Evolutionary conservation across 345 rosid genomes (phyloP).

Genomic region (Dimocarpus longan): DNA sequence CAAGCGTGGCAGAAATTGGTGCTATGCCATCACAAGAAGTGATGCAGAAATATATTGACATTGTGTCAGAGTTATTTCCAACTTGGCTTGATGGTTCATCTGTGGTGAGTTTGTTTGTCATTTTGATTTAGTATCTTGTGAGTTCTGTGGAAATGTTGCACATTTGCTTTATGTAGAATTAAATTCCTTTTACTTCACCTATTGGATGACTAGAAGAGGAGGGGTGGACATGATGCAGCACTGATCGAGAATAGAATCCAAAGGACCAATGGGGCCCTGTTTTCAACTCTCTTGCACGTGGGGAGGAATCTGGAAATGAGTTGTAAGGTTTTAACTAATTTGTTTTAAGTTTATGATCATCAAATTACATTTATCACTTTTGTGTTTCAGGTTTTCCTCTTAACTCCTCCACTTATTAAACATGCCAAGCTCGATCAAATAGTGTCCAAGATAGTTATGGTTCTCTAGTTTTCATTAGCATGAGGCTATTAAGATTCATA

Average conservation of each 20-base stretch:
- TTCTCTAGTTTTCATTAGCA: too few relatives aligned
- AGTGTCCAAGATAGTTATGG: too few relatives aligned
- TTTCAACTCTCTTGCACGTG: slow-evolving; percentile 79
- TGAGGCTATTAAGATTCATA: too few relatives aligned
- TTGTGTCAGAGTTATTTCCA: too few relatives aligned
- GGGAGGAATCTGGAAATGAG: slow-evolving; percentile 83
- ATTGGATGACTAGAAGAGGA: slow-evolving; percentile 45
- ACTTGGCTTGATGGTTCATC: slow-evolving; percentile 65
- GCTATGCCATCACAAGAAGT: too few relatives aligned
- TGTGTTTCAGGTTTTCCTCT: too few relatives aligned
- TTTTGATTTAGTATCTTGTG: slow-evolving; percentile 7
- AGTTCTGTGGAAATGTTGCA: neutral
- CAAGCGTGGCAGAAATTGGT: too few relatives aligned
- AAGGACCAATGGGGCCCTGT: slow-evolving; percentile 87
- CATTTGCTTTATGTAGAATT: slow-evolving; percentile 13
- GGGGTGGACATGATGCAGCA: slow-evolving; percentile 45
- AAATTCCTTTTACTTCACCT: slow-evolving; percentile 14
- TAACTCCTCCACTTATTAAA: too few relatives aligned
- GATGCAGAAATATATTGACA: too few relatives aligned
- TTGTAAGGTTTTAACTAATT: slow-evolving; percentile 67
- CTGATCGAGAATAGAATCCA: slow-evolving; percentile 40
- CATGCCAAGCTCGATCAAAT: too few relatives aligned
- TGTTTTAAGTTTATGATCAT: neutral
- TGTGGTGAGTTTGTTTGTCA: slow-evolving; percentile 45
- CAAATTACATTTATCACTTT: too few relatives aligned